Conservation (phyloP, 306 rosid genomes). For the Hippophae gyantsensis region DNA sequence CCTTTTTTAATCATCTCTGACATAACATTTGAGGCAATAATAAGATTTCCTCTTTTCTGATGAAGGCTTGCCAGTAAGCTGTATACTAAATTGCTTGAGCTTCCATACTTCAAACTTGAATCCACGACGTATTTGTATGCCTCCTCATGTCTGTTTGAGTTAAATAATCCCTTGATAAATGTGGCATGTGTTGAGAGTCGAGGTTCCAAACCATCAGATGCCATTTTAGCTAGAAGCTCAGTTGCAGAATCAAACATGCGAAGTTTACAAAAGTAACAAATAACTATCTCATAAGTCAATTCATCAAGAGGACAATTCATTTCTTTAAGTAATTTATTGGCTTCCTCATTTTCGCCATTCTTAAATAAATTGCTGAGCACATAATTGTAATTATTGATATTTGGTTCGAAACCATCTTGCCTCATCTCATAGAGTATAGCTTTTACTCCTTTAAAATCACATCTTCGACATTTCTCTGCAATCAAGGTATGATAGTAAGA, state of each 20-base stretch:
- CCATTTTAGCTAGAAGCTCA: constrained; percentile 46
- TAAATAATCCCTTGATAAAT: constrained; percentile 52
- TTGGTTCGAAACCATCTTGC: constrained; percentile 33
- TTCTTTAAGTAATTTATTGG: constrained; percentile 28
- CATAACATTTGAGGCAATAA: constrained; percentile 38
- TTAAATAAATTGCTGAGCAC: constrained; percentile 43
- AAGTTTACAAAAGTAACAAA: constrained; percentile 31
- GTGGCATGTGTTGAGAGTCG: constrained; percentile 46
- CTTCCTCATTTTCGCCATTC: constrained; percentile 37
- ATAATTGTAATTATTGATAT: constrained; percentile 31
- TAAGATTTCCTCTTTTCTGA: constrained; percentile 39
- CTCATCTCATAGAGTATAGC: constrained; percentile 46
- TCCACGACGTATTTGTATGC: constrained; percentile 46
- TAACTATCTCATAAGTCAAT: constrained; percentile 40
- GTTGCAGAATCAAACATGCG: constrained; percentile 32
- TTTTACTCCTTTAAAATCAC: constrained; percentile 38
- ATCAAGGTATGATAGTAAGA: constrained; percentile 42
- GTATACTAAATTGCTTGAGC: constrained; percentile 38
- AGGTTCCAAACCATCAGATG: constrained; percentile 45
- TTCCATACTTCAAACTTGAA: constrained; percentile 23
- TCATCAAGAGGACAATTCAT: constrained; percentile 38
- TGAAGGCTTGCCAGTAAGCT: constrained; percentile 63
- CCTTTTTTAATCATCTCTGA: constrained; percentile 60
- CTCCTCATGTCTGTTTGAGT: constrained; percentile 35
- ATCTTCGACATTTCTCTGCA: constrained; percentile 35